Base-by-base conservation (phyloP, 495 filamentous ascomycete species). In the Penicillium longicatenatum region DNA sequence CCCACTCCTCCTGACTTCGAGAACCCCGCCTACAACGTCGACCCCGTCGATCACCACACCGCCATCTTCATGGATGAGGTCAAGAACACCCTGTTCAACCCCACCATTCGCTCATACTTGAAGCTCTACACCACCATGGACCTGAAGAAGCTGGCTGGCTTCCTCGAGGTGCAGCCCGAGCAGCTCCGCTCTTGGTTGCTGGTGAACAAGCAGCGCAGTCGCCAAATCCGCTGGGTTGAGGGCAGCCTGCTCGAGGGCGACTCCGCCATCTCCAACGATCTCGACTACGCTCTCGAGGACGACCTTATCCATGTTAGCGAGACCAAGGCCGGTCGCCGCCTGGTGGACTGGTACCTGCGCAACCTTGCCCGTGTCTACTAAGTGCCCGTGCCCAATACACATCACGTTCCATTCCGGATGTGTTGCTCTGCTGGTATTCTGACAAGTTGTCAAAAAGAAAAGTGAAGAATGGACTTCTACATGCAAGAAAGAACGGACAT, bases 111-210 rank as follows among this genome's bases (percentile, higher is more conserved):
- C 79, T 97, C 93, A 52, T 98, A 98, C 81, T 85, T 98, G 56
- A 94, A 96, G 72, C 91, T 98, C 54, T 98, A 98, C 83, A 98
- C 95, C 41, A 98, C 95, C 59, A 97, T 98, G 91, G 94, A 98
- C 69, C 79, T 98, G 60, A 93, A 95, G 81, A 98, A 98, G 79
- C 85, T 98, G 53, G 93, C 94, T 54, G 92, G 92, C 51, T 98
- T 98, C 84, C 82, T 98, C 47, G 93, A 97, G 61, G 90, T 96
- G 45, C 85, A 96, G 72, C 89, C 93, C 4, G 95, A 98, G 75
- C 88, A 93, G 75, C 81, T 98, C 65, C 82, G 94, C 61, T 86
- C 86, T 35, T 94, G 91, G 86, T 78, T 98, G 48, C 76, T 98
- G 41, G 91, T 98, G 42, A 98, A 95, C 81, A 98, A 98, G 86